Base-by-base conservation (phyloP, 371 early-diverging fungal species). In the Rhizopus microsporus region DNA sequence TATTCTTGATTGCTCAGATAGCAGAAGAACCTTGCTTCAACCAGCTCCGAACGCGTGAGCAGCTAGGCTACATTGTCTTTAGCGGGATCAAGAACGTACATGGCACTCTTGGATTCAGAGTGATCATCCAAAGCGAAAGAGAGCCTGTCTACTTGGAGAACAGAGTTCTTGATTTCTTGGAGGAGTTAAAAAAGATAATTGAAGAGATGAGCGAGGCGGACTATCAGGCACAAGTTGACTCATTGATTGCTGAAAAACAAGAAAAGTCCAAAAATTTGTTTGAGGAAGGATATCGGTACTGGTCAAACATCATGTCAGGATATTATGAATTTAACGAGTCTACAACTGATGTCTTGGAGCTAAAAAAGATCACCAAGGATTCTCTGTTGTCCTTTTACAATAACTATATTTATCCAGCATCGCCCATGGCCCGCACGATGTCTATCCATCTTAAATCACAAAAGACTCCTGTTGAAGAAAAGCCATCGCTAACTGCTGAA, bases 1-100 rank as follows among this genome's bases (percentile, higher is more conserved):
- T 89, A 10, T 76, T 77, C 31, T 76, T 98, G 39, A 53, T 93
- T 45, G 77, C 83, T 4, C 90, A 93, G 55, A 87, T 97, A 17
- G 71, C 87, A 6, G 73, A 84, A 57, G 95, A 96, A 65, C 94
- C 97, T 4, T 92, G 87, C 60, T 98, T 96, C 72, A 87, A 96
- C 68, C 89, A 89, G 62, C 80, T 98, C 35, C 83, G 97, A 12
- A 97, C 97, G 4, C 88, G 91, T 55, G 95, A 93, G 55, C 91
- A 92, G 61, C 74, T 94, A 57, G 87, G 94, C 12, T 94, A 94
- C 61, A 60, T 89, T n/a, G 92, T 91, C n/a, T 89, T 84, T 59
- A 84, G 87, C 60, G 88, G 88, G 3, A 60, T 84, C 8, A 74
- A 86, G 16, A 75, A 74, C 44, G 78, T 79, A n/a, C 65, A 82